Conservation (phyloP, 495 filamentous ascomycete species). For the Xylaria bambusicola region DNA sequence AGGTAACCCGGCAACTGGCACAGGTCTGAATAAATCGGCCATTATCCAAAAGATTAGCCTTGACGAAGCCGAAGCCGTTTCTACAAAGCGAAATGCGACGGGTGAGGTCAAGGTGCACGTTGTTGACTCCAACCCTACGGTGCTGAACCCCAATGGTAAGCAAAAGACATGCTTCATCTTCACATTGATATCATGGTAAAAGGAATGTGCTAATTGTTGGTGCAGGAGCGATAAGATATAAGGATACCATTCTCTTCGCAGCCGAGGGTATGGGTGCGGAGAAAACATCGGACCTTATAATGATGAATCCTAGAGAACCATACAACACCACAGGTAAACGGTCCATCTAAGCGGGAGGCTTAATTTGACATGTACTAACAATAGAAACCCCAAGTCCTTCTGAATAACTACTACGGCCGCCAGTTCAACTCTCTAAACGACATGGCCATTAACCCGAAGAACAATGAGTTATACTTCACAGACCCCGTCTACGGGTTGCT, state of each 20-base stretch:
- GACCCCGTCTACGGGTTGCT: constrained; percentile 63
- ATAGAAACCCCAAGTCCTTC: constrained; percentile 27
- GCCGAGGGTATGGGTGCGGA: constrained; percentile 52
- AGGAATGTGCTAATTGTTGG: not conserved
- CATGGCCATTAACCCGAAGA: constrained; percentile 50
- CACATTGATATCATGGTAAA: not conserved
- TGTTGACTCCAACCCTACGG: constrained; percentile 37
- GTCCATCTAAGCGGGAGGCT: not conserved
- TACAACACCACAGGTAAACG: constrained; percentile 48
- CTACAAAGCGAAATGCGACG: constrained; percentile 41
- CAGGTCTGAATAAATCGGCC: constrained; percentile 53
- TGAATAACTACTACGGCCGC: constrained; percentile 58
- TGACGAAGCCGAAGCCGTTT: constrained; percentile 39
- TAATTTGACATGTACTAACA: not conserved
- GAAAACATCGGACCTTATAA: constrained; percentile 41
- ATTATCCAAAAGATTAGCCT: constrained; percentile 54
- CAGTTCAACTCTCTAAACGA: constrained; percentile 66
- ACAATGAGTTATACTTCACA: constrained; percentile 64
- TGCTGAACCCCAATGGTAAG: constrained; percentile 55
- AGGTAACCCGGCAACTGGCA: constrained; percentile 45
- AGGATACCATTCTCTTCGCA: constrained; percentile 45
- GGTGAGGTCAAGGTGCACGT: constrained; percentile 43
- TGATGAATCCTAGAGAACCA: constrained; percentile 50
- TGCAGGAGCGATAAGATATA: constrained; percentile 52
- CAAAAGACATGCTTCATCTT: too few relatives aligned